Evolutionary conservation across 257 asterid species (phyloP).

Genomic region (Fraxinus pennsylvanica): DNA sequence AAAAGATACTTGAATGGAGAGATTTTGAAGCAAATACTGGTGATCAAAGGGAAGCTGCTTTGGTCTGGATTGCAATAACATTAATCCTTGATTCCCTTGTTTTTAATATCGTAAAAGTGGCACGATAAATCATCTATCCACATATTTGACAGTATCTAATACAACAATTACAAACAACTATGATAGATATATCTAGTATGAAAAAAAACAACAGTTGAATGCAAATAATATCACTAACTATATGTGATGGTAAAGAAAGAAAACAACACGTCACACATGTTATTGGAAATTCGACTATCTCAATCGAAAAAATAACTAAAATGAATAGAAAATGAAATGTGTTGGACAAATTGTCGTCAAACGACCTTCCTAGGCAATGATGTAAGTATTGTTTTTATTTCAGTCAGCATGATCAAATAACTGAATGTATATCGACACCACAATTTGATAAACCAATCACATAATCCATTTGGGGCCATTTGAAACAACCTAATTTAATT

Average conservation of each 20-base stretch:
- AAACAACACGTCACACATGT: neutral
- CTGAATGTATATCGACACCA: too few species aligned
- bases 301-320: too few species aligned
- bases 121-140: conserved; percentile 23
- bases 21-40: conserved; percentile 73
- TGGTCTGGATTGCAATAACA: conserved; percentile 82
- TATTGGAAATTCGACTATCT: too few species aligned
- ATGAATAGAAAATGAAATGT: too few species aligned
- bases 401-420: too few species aligned
- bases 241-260: neutral
- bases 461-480: too few species aligned
- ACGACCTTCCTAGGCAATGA: too few species aligned
- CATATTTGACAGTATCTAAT: neutral
- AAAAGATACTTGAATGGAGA: conserved; percentile 72
- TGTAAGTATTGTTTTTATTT: too few species aligned
- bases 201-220: neutral
- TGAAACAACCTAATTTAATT: too few species aligned
- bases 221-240: neutral
- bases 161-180: neutral
- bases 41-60: conserved; percentile 82
- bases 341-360: too few species aligned
- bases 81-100: conserved; percentile 69
- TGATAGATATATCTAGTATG: neutral
- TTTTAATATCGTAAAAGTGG: conserved; percentile 19
- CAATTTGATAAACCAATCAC: too few species aligned